phyloP scores from a whole-genome alignment of 345 rosid species.

The Eutrema japonicum region DNA sequence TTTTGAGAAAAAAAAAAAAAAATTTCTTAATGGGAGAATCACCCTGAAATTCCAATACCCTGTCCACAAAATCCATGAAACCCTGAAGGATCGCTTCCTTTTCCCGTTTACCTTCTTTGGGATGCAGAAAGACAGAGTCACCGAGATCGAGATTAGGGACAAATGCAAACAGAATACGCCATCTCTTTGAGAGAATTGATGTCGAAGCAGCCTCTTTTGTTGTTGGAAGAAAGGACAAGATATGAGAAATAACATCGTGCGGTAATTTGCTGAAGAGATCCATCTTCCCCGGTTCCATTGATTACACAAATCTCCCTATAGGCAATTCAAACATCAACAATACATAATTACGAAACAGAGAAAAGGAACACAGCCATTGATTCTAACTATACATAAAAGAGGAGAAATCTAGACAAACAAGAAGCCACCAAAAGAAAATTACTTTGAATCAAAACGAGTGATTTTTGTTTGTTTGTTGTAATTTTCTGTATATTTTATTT shows the following conservation, averaged over 20 bases:
- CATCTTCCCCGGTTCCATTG: constrained; percentile 9
- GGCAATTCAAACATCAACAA: not conserved
- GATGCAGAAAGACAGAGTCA: constrained; percentile 16
- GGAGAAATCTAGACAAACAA: not conserved
- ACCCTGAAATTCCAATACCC: constrained; percentile 25
- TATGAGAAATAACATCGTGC: constrained; percentile 21
- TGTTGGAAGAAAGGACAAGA: constrained; percentile 31
- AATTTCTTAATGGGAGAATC: constrained; percentile 17
- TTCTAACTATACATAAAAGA: not conserved
- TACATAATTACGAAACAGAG: not conserved
- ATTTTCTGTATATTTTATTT: no score
- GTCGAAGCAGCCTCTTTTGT: constrained; percentile 37
- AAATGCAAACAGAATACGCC: constrained; percentile 34
- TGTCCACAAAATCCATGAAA: constrained; percentile 30
- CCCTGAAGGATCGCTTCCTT: not conserved
- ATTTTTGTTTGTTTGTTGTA: no score
- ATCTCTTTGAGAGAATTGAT: constrained; percentile 32
- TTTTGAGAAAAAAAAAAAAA: no score
- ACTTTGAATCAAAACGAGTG: no score
- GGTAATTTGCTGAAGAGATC: constrained; percentile 34
- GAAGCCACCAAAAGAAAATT: not conserved
- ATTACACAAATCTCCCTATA: not conserved
- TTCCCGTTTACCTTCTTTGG: not conserved
- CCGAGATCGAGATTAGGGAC: constrained; percentile 27
- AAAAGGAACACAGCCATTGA: not conserved